These are phyloP conservation scores for Iberis pinnata DNA, from an alignment of 345 rosid genomes.

Conservation along the genomic window DNA sequence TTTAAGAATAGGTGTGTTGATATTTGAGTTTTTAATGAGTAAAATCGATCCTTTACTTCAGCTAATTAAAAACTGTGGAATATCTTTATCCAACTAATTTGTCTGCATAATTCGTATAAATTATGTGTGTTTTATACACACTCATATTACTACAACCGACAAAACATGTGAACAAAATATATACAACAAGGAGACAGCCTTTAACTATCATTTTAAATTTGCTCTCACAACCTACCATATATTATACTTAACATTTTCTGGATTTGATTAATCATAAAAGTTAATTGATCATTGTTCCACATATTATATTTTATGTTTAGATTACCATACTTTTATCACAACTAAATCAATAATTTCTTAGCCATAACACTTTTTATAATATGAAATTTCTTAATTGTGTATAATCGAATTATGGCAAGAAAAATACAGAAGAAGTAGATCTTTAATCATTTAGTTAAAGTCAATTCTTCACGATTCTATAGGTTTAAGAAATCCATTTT, in stretches of 20 bases:
- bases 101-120: background rate
- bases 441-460: too few species aligned
- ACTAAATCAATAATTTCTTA: too few species aligned
- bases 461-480: too few species aligned
- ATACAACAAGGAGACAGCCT: slow-evolving; percentile 24
- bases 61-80: too few species aligned
- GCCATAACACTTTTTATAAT: too few species aligned
- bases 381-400: too few species aligned
- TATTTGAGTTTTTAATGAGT: too few species aligned
- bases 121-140: slow-evolving; percentile 17
- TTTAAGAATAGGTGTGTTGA: too few species aligned
- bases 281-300: slow-evolving; percentile 2
- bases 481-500: too few species aligned
- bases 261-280: slow-evolving; percentile 9
- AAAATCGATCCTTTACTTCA: too few species aligned
- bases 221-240: slow-evolving; percentile 16
- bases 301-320: slow-evolving; percentile 1
- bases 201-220: slow-evolving; percentile 16
- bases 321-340: slow-evolving; percentile 2
- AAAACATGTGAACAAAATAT: slow-evolving; percentile 23
- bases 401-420: too few species aligned
- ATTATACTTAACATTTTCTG: background rate
- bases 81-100: background rate
- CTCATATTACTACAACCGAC: slow-evolving; percentile 24
- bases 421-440: too few species aligned